Percentiles rank a stretch among this genome's conserved stretches.
phyloP scores from a whole-genome alignment of 306 rosid genomes.

The Cicer bijugum region DNA sequence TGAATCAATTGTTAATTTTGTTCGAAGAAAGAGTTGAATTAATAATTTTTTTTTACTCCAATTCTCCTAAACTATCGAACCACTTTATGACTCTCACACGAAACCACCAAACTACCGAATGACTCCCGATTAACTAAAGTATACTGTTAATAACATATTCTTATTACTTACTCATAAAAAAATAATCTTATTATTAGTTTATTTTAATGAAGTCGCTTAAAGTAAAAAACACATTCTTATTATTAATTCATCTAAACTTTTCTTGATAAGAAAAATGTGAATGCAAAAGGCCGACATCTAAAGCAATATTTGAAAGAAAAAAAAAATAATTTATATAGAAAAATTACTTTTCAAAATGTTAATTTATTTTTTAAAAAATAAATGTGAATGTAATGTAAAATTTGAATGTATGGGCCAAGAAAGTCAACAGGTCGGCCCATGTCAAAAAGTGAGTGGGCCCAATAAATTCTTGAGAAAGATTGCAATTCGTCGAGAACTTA shows the following conservation, averaged over 20 bases:
- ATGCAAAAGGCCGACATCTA: not conserved
- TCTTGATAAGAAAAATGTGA: not conserved
- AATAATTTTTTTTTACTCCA: too few species aligned
- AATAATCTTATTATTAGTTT: not conserved
- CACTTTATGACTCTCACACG: too few species aligned
- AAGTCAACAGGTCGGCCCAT: constrained; percentile 45
- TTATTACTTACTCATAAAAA: not conserved
- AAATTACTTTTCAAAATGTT: too few species aligned
- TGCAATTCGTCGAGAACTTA: not conserved
- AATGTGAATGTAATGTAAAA: not conserved
- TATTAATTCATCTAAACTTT: not conserved
- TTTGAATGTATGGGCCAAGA: not conserved
- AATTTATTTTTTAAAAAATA: not conserved
- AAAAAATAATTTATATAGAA: too few species aligned
- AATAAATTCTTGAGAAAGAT: not conserved
- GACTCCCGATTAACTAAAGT: too few species aligned
- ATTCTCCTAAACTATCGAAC: too few species aligned
- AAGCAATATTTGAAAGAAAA: too few species aligned
- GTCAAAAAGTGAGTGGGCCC: constrained; percentile 37
- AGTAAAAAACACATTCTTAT: not conserved
- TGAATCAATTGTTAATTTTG: too few species aligned
- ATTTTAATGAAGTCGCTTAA: too few species aligned
- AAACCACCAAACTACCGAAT: too few species aligned
- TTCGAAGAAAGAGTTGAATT: too few species aligned
- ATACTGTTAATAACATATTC: not conserved